Evolutionary conservation across 768 basidiomycete genomes (phyloP).

Genomic region (Trametes meyenii): DNA sequence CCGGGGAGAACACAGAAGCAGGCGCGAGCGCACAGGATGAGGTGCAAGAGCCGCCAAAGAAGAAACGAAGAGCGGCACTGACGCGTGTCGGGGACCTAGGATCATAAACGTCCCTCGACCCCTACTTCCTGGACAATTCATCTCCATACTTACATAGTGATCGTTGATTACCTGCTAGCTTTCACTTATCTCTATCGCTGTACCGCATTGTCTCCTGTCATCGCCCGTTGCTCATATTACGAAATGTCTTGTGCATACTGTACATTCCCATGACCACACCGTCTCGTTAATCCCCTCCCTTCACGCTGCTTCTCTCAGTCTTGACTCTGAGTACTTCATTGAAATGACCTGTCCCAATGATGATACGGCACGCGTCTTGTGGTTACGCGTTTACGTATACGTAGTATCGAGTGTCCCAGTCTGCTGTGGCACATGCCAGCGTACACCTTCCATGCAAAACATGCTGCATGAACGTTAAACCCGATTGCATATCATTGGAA

Average conservation of each 20-base stretch:
- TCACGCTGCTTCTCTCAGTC: too few species aligned
- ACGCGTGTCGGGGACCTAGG: conserved; percentile 62
- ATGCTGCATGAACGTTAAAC: too few species aligned
- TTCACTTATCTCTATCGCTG: conserved; percentile 19
- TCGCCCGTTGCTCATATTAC: not conserved
- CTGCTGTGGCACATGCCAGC: too few species aligned
- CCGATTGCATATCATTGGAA: too few species aligned
- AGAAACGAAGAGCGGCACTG: conserved; percentile 81
- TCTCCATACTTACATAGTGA: not conserved
- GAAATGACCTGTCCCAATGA: too few species aligned
- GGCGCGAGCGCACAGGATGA: conserved; percentile 29
- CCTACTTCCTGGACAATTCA: not conserved
- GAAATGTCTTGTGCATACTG: not conserved
- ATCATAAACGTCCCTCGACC: conserved; percentile 3
- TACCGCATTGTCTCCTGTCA: conserved; percentile 6
- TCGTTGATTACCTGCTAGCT: not conserved
- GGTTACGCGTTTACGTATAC: too few species aligned
- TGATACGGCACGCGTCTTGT: too few species aligned
- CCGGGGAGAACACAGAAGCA: conserved; percentile 29
- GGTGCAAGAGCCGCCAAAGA: conserved; percentile 69
- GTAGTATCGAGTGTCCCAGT: too few species aligned
- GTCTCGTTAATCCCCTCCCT: too few species aligned
- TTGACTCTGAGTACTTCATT: too few species aligned
- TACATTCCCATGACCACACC: not conserved
- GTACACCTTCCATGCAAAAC: too few species aligned